Conservation (phyloP, 169 alveolate species). For the Eimeria sp. region DNA sequence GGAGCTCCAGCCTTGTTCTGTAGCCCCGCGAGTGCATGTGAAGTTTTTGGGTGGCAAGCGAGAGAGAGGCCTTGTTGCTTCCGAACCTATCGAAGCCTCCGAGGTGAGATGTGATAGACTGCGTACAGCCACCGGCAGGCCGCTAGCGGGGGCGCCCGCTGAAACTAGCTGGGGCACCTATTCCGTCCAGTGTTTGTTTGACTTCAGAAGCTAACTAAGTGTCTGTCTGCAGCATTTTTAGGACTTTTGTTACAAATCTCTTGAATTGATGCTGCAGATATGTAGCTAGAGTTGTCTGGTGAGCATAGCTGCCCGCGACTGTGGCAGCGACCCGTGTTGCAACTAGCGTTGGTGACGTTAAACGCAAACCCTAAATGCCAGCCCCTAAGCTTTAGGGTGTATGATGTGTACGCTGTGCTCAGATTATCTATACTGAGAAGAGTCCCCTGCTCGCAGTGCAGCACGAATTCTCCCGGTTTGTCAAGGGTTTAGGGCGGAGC, state of each 20-base stretch:
- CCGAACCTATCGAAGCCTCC: background rate
- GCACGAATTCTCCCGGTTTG: slow-evolving; percentile 60
- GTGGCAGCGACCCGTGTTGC: background rate
- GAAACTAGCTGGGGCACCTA: background rate
- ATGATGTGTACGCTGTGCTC: background rate
- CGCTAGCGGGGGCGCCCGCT: background rate
- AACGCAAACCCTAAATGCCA: background rate
- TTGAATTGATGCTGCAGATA: background rate
- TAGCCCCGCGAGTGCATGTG: background rate
- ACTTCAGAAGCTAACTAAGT: background rate
- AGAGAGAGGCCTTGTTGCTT: slow-evolving; percentile 29
- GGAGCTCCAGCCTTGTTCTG: background rate
- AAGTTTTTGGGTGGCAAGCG: slow-evolving; percentile 29
- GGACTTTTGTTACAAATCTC: background rate
- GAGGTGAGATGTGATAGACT: background rate
- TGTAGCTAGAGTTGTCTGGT: background rate
- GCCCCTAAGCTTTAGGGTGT: background rate
- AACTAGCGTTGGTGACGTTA: background rate
- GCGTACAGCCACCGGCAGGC: background rate
- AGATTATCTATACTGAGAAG: slow-evolving; percentile 53
- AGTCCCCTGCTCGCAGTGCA: slow-evolving; percentile 45
- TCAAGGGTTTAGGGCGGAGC: background rate
- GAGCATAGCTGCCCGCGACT: background rate
- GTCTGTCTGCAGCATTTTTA: background rate
- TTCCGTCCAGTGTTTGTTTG: background rate